phyloP scores from a whole-genome alignment of 345 rosid genomes.

The Eucalyptus shirleyi region DNA sequence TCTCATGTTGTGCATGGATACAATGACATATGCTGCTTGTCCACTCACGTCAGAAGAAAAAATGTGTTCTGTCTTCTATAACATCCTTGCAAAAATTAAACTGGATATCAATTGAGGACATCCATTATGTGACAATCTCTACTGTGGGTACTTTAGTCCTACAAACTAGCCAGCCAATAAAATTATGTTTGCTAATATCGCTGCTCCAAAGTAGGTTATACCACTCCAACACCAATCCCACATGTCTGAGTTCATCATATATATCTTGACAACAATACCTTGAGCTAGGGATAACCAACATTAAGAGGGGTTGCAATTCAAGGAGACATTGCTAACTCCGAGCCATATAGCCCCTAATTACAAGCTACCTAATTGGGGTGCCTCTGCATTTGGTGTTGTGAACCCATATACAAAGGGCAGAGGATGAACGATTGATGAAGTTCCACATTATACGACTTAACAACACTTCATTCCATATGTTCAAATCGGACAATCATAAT shows the following conservation, averaged over 20 bases:
- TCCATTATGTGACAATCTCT: background rate
- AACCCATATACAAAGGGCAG: too few relatives aligned
- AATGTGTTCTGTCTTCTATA: background rate
- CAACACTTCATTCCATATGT: too few relatives aligned
- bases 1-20: background rate
- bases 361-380: too few relatives aligned
- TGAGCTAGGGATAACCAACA: background rate
- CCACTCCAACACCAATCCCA: background rate
- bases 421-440: too few relatives aligned
- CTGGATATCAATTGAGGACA: background rate
- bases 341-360: too few relatives aligned
- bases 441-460: too few relatives aligned
- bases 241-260: background rate
- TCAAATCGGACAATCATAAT: too few relatives aligned
- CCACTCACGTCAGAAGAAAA: background rate
- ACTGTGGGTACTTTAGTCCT: background rate
- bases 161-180: background rate
- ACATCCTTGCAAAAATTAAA: background rate
- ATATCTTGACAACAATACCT: background rate
- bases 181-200: background rate
- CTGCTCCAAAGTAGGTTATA: background rate
- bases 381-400: background rate
- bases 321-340: background rate
- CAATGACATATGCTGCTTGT: background rate
- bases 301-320: background rate